These are phyloP conservation scores for Mycena leptocephala DNA, from an alignment of 768 basidiomycete species.

Conservation along the genomic window DNA sequence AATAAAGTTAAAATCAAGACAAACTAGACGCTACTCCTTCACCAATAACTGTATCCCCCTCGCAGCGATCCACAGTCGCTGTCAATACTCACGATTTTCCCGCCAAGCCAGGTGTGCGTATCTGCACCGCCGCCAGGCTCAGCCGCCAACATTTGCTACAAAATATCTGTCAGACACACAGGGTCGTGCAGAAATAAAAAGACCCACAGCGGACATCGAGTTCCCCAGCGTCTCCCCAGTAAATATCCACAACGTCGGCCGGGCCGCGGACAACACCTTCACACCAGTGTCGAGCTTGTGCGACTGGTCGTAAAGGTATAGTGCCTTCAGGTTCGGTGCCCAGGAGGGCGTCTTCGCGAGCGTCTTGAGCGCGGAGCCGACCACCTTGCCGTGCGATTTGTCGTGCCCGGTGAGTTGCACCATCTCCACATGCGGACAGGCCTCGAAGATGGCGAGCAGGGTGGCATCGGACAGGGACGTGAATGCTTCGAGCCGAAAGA, in stretches of 20 bases:
- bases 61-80: not conserved
- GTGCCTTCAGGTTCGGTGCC: conserved; percentile 23
- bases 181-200: not conserved
- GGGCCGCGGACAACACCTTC: conserved; percentile 15
- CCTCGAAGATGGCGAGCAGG: conserved; percentile 27
- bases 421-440: conserved; percentile 19
- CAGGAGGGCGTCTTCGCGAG: conserved; percentile 4
- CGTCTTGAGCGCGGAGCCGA: conserved; percentile 5
- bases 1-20: not conserved
- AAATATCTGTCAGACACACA: not conserved
- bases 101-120: conserved; percentile 13
- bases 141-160: conserved; percentile 9
- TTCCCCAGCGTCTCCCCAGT: conserved; percentile 24
- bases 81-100: conserved; percentile 21
- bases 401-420: conserved; percentile 14
- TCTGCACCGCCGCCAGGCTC: not conserved
- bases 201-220: conserved; percentile 13
- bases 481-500: conserved; percentile 24
- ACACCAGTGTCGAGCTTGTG: not conserved
- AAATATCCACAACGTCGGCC: conserved; percentile 25
- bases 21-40: not conserved
- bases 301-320: conserved; percentile 7
- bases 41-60: not conserved
- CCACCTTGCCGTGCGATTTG: not conserved
- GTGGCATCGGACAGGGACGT: conserved; percentile 11